A percentile compares a stretch with the other conserved stretches of the same genome.
Evolutionary conservation across 140 eudicot species (phyloP).

Genomic region (Anethum foeniculum): DNA sequence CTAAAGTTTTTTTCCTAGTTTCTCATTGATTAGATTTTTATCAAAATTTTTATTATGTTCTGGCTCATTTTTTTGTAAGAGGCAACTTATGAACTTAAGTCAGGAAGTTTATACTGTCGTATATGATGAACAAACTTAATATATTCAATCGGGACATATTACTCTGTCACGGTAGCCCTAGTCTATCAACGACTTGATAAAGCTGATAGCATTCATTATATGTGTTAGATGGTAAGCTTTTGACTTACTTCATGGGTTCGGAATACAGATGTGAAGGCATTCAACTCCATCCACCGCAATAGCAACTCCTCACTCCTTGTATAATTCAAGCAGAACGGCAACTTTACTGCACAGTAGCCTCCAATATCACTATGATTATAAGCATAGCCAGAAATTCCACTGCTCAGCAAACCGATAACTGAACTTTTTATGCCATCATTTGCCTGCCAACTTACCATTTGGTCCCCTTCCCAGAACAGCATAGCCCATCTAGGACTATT

Average conservation of each 20-base stretch:
- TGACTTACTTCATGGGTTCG: slow-evolving; percentile 91
- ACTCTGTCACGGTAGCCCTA: neutral
- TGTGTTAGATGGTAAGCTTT: neutral
- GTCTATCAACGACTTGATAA: neutral
- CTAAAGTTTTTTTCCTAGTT: neutral
- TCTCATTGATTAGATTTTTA: neutral
- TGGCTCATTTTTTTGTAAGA: neutral
- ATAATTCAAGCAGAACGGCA: slow-evolving; percentile 76
- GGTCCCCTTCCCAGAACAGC: slow-evolving; percentile 99
- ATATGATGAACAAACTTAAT: neutral
- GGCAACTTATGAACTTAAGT: neutral
- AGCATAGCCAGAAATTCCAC: slow-evolving; percentile 88
- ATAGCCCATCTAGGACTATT: slow-evolving; percentile 91
- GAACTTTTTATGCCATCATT: slow-evolving; percentile 95
- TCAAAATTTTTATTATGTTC: neutral
- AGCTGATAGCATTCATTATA: neutral
- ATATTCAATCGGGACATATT: neutral
- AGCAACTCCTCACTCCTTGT: slow-evolving; percentile 77
- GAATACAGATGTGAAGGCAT: slow-evolving; percentile 86
- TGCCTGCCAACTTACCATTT: slow-evolving; percentile 99
- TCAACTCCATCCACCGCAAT: slow-evolving; percentile 91
- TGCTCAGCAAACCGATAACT: slow-evolving; percentile 79
- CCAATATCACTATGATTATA: slow-evolving; percentile 96
- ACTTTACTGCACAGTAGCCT: slow-evolving; percentile 84
- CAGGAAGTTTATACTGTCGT: neutral